A percentile compares a stretch with the other conserved stretches of the same genome.
Conservation (phyloP, 192 early-diverging fungal genomes). For the Anaeromyces robustus region DNA sequence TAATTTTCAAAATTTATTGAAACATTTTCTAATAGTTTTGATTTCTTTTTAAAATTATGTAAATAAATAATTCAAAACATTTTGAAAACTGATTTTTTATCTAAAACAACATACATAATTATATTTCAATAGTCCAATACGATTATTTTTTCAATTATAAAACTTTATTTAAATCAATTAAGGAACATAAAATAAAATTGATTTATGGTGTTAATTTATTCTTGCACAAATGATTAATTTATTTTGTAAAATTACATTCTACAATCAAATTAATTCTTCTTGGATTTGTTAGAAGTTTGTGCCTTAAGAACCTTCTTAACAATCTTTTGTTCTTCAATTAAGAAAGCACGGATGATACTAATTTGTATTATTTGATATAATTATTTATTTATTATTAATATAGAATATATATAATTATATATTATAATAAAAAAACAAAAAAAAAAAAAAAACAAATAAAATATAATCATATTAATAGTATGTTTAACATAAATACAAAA, state of each 20-base stretch:
- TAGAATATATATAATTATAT: no score
- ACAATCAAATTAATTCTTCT: not conserved
- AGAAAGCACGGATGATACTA: slow-evolving; percentile 93
- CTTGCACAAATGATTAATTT: not conserved
- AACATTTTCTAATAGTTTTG: no score
- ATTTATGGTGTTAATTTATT: not conserved
- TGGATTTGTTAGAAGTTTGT: not conserved
- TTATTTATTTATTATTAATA: no score
- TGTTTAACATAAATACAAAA: no score
- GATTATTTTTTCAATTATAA: not conserved
- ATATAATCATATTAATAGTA: not conserved
- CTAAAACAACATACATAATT: not conserved
- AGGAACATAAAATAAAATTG: not conserved
- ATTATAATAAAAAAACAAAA: not conserved
- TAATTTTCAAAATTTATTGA: no score
- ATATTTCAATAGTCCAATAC: no score
- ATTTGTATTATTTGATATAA: no score
- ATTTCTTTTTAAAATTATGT: no score
- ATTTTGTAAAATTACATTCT: not conserved
- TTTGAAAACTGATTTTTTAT: no score
- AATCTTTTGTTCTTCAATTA: slow-evolving; percentile 99
- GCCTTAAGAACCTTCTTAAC: slow-evolving; percentile 97
- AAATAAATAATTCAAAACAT: no score
- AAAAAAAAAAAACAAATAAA: not conserved
- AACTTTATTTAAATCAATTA: not conserved